Evolutionary conservation across 441 rosid species (phyloP).

Genomic region (Erysimum cheiri): DNA sequence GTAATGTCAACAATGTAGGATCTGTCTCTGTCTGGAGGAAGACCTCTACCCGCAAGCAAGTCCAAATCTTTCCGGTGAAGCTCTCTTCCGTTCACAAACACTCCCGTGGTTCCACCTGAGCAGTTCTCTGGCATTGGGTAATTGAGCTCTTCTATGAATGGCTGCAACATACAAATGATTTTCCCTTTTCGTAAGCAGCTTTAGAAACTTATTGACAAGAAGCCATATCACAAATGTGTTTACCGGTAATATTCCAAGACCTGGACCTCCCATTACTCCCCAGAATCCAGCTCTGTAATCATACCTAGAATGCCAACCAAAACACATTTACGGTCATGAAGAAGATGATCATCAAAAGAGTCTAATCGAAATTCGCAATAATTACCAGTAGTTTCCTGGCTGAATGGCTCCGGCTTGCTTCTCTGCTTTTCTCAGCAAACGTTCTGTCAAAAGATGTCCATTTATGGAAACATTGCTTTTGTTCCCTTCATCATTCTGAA

Average conservation of each 20-base stretch:
- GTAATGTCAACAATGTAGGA: constrained; percentile 79
- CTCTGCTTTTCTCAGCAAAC: constrained; percentile 76
- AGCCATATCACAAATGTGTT: background rate
- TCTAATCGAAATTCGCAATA: background rate
- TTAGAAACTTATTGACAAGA: constrained; percentile 22
- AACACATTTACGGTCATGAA: constrained; percentile 6
- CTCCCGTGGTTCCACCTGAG: constrained; percentile 75
- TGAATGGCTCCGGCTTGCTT: constrained; percentile 83
- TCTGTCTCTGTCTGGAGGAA: constrained; percentile 72
- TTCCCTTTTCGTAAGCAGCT: constrained; percentile 8
- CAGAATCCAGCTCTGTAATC: constrained; percentile 90
- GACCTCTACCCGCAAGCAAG: constrained; percentile 84
- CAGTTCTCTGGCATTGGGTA: constrained; percentile 79
- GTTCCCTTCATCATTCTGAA: constrained; percentile 62
- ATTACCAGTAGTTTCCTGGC: constrained; percentile 90
- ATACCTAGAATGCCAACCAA: constrained; percentile 57
- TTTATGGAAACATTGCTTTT: constrained; percentile 67
- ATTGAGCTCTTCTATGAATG: constrained; percentile 85
- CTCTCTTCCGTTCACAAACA: constrained; percentile 90
- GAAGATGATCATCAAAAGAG: background rate
- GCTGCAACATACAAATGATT: constrained; percentile 48
- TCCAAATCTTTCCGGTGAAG: constrained; percentile 84
- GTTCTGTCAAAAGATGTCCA: constrained; percentile 71
- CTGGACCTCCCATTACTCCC: constrained; percentile 83
- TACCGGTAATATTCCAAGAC: constrained; percentile 93